Evolutionary conservation across 2,329 filamentous ascomycete species (phyloP), one percentile per base, ranked within the genome.

Genomic region (Fusarium phyllophilum): DNA sequence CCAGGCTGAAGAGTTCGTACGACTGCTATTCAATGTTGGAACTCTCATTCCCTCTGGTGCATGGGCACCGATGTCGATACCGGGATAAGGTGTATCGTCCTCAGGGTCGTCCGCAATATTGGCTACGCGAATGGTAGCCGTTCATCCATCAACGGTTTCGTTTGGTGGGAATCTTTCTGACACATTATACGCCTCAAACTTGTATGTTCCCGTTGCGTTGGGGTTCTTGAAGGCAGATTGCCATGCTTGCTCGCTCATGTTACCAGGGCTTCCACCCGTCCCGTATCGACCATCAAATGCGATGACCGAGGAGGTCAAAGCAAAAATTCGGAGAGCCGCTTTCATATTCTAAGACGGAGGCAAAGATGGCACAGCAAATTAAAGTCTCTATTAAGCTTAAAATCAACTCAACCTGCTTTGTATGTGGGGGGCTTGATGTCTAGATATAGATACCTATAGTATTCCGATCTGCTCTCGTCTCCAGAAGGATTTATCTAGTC

Each of bases 41-140:
- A 70, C 18, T 26, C 38, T 36, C 52, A 66, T 70, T 18, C 60
- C 66, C 13, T 66, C 46, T 39, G 60, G 68, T 51, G 66, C 68
- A 60, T 70, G 51, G 29, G 70, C 26, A 18, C 68, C 45, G 29
- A 66, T 59, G 34, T 66, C 66, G 8, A 44, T 59, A 22, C 66
- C 66, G 22, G 46, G 66, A 34, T 66, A 66, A 24, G 66, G 46
- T 20, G 39, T n/a, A 26, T 57, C 49, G 8, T 26, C 41, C 20
- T 44, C 52, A n/a, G 66, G 51, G n/a, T 70, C 67, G 10, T 60
- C 46, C 11, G 66, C 60, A 22, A 70, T 55, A 18, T 70, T 70
- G n/a, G 66, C 66, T 39, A 70, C 67, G 17, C 41, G 59, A 38
- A 70, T 70, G 15, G 66, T 66, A 24, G 67, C 60, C 22, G 38